Evolutionary conservation across 2,329 filamentous ascomycete genomes (phyloP).

Genomic region (Penicillium sp.): DNA sequence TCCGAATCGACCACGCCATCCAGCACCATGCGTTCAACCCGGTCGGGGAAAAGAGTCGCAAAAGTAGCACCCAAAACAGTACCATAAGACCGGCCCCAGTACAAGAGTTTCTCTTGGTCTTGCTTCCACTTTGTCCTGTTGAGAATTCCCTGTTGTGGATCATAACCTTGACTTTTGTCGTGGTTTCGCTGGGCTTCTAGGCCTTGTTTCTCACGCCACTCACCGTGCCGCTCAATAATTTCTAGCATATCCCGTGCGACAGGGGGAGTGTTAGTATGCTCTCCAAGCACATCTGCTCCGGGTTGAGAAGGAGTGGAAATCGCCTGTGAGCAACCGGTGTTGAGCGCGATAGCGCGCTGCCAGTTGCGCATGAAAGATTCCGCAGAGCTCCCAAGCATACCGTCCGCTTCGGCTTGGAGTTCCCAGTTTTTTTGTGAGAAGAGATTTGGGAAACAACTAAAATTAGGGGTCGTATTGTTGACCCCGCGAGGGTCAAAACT

Average conservation of each 20-base stretch:
- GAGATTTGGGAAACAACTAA: conserved; percentile 46
- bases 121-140: conserved; percentile 35
- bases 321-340: conserved; percentile 34
- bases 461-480: conserved; percentile 45
- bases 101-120: conserved; percentile 40
- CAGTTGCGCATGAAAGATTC: conserved; percentile 38
- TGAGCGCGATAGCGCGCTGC: conserved; percentile 39
- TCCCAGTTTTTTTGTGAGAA: conserved; percentile 39
- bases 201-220: conserved; percentile 44
- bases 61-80: conserved; percentile 54
- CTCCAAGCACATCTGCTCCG: conserved; percentile 33
- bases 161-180: conserved; percentile 26
- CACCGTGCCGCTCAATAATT: conserved; percentile 45
- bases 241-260: conserved; percentile 43
- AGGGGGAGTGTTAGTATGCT: conserved; percentile 40
- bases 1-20: conserved; percentile 45
- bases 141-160: conserved; percentile 27
- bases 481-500: conserved; percentile 53
- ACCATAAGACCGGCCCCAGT: conserved; percentile 53
- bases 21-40: conserved; percentile 36
- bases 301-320: conserved; percentile 25
- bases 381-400: conserved; percentile 39
- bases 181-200: conserved; percentile 23
- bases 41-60: conserved; percentile 51
- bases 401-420: conserved; percentile 40